Conservation (phyloP, 1,284 basidiomycete species). For the Volvariella volvacea region DNA sequence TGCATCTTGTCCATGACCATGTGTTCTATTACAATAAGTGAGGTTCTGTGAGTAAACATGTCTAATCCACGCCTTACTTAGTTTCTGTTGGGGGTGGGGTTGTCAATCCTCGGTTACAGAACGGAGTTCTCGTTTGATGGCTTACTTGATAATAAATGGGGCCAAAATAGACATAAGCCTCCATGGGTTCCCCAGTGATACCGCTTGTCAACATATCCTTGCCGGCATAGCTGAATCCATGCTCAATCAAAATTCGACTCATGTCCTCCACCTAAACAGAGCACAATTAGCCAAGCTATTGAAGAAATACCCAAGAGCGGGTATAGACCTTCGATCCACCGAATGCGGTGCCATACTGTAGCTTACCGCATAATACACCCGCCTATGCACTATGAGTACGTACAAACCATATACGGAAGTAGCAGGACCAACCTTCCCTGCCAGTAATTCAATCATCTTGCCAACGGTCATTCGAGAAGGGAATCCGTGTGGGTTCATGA, state of each 20-base stretch:
- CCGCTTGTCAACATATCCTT: constrained; percentile 99
- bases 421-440: constrained; percentile 71
- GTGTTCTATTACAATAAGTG: constrained; percentile 52
- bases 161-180: constrained; percentile 97
- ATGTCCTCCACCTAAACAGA: constrained; percentile 86
- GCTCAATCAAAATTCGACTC: constrained; percentile 91
- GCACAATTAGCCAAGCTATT: background rate
- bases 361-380: constrained; percentile 80
- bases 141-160: constrained; percentile 96
- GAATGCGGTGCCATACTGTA: constrained; percentile 95
- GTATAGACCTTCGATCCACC: constrained; percentile 83
- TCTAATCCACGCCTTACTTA: constrained; percentile 46
- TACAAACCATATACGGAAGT: constrained; percentile 4
- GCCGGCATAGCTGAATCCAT: constrained; percentile 95
- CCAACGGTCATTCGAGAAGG: constrained; percentile 99
- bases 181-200: constrained; percentile 93
- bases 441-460: constrained; percentile 98
- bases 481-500: constrained; percentile 99
- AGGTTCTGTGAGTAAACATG: background rate
- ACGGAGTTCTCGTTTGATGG: constrained; percentile 5
- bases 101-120: constrained; percentile 1
- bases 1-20: constrained; percentile 99
- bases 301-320: constrained; percentile 6
- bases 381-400: constrained; percentile 39
- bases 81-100: constrained; percentile 47